Percentiles rank a stretch among this genome's conserved stretches.
These are phyloP conservation scores for Podospora australis DNA, from an alignment of 495 filamentous ascomycete genomes.

Conservation along the genomic window DNA sequence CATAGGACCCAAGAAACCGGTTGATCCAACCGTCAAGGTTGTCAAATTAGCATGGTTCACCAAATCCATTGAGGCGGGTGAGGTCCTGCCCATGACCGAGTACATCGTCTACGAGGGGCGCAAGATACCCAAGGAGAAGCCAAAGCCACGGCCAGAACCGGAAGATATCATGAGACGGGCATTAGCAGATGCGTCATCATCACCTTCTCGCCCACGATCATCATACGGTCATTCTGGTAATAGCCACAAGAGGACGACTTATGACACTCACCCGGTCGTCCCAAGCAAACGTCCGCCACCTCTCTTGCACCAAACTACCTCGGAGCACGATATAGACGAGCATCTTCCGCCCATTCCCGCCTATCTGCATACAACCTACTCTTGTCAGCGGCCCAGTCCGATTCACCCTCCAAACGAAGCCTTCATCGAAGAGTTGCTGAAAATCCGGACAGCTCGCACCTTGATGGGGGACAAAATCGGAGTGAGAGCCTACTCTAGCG, in stretches of 20 bases:
- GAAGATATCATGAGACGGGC: conserved; percentile 28
- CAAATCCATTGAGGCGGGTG: conserved; percentile 48
- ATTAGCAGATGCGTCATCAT: conserved; percentile 21
- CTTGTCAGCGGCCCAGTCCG: conserved; percentile 76
- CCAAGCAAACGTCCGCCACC: conserved; percentile 13
- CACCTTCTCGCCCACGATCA: too few relatives aligned
- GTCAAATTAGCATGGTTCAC: conserved; percentile 72
- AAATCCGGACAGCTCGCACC: conserved; percentile 63
- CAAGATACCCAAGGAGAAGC: conserved; percentile 18
- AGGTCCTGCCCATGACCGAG: conserved; percentile 49
- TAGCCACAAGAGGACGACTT: background rate
- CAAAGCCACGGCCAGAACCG: conserved; percentile 9
- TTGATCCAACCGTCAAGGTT: conserved; percentile 47
- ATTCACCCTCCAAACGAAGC: conserved; percentile 60
- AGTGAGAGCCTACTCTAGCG: conserved; percentile 79
- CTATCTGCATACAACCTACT: conserved; percentile 67
- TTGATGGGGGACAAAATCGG: conserved; percentile 71
- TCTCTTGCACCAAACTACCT: conserved; percentile 56
- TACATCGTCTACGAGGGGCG: conserved; percentile 64
- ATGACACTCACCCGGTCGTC: conserved; percentile 5
- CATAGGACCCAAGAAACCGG: conserved; percentile 11
- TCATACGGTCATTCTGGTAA: background rate
- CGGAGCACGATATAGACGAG: conserved; percentile 54
- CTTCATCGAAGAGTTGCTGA: conserved; percentile 71
- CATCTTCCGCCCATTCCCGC: conserved; percentile 56